These are phyloP conservation scores for Ascochyta viciae-villosae DNA, from an alignment of 2,329 filamentous ascomycete species.

Conservation along the genomic window DNA sequence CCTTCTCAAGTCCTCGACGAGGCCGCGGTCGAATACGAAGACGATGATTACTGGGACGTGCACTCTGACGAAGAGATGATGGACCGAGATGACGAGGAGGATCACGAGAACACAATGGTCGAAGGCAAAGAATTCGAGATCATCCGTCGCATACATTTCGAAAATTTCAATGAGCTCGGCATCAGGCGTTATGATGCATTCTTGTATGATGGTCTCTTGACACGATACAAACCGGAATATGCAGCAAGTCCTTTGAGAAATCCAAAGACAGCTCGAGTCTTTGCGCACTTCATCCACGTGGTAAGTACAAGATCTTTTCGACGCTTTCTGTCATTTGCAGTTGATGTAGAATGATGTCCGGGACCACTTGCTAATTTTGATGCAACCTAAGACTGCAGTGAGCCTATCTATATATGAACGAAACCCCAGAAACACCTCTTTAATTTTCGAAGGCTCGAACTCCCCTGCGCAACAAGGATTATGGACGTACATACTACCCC, in stretches of 20 bases:
- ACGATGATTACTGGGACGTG: slow-evolving; percentile 60
- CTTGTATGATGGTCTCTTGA: slow-evolving; percentile 55
- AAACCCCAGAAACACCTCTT: slow-evolving; percentile 74
- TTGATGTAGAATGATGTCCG: not conserved
- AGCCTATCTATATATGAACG: slow-evolving; percentile 88
- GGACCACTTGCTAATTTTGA: slow-evolving; percentile 12
- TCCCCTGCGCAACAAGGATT: slow-evolving; percentile 47
- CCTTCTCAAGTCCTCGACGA: slow-evolving; percentile 47
- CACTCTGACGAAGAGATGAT: slow-evolving; percentile 56
- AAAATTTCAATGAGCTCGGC: slow-evolving; percentile 45
- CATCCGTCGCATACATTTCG: slow-evolving; percentile 47
- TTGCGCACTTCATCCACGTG: slow-evolving; percentile 90
- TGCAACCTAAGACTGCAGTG: slow-evolving; percentile 68
- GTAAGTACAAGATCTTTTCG: slow-evolving; percentile 19
- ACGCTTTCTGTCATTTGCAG: not conserved
- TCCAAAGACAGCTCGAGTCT: slow-evolving; percentile 79
- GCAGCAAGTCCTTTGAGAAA: slow-evolving; percentile 75
- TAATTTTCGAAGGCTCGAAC: slow-evolving; percentile 63
- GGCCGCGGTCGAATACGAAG: slow-evolving; percentile 53
- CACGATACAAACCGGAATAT: slow-evolving; percentile 55
- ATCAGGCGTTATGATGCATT: slow-evolving; percentile 55
- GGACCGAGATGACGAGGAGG: slow-evolving; percentile 28
- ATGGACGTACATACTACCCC: slow-evolving; percentile 77
- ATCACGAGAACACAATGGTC: slow-evolving; percentile 31
- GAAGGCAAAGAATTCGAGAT: slow-evolving; percentile 44